Evolutionary conservation across 495 filamentous ascomycete species (phyloP), one percentile per base, ranked within the genome.

Genomic region (Talaromyces thailandensis): DNA sequence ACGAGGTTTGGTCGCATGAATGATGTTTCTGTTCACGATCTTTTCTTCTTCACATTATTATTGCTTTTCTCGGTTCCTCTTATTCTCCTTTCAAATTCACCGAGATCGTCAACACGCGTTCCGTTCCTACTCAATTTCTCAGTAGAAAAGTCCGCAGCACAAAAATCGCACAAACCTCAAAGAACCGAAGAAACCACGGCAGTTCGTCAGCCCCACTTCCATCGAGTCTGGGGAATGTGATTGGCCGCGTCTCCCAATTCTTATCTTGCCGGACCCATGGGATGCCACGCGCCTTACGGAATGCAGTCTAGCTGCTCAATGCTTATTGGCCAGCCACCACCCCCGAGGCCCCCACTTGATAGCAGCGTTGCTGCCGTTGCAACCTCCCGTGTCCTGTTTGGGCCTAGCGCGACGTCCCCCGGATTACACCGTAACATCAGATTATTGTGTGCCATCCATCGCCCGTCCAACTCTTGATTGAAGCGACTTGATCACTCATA

Each of bases 311-410:
- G 55, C n/a, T 35, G 55, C 7, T 1, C 16, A 6, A 9, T 6
- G 5, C 2, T 0, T 12, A 57, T 57, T 57, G 55, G 55, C 26
- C 21, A 6, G 14, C 6, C 9, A 16, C 18, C 16, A 23, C 28
- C 26, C 3, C 43, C 37, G 4, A 23, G 43, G 11, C n/a, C 43
- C 43, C 26, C 14, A 18, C 23, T 35, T 35, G 55, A 57, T 57
- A 57, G 55, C 55, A 57, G 55, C 55, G 55, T 57, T 57, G 55
- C 55, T 35, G 18, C 29, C 55, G 55, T 57, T 57, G 55, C 55
- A 57, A 29, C 29, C 55, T 9, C 6, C 14, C 51, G 23, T 23
- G 51, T 55, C 23, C 21, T 6, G 12, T 31, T 31, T 21, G 18
- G 29, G 55, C 28, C 28, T 57, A 57, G 55, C 55, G 29, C 21